phyloP scores from a whole-genome alignment of 805 yeast species.

The Hanseniaspora hatyaiensis region DNA sequence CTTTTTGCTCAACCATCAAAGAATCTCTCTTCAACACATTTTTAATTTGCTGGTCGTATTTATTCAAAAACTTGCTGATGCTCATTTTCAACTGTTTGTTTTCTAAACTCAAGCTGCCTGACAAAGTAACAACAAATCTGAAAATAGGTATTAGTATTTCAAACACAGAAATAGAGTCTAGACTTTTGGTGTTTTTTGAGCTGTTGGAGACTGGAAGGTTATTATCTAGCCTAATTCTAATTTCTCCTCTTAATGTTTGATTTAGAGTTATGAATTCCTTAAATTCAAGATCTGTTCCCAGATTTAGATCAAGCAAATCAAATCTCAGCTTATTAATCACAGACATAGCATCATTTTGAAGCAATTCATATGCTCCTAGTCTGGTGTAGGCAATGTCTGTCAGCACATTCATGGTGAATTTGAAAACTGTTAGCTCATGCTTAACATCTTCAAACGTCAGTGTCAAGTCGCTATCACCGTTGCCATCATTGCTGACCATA shows the following conservation, averaged over 20 bases:
- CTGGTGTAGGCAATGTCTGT: slow-evolving; percentile 66
- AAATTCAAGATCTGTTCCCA: slow-evolving; percentile 49
- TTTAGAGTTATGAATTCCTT: slow-evolving; percentile 25
- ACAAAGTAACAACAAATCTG: slow-evolving; percentile 3
- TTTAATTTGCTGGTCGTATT: slow-evolving; percentile 13
- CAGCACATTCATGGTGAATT: slow-evolving; percentile 56
- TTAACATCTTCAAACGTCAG: slow-evolving; percentile 44
- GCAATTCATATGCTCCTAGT: slow-evolving; percentile 61
- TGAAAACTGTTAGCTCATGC: slow-evolving; percentile 68
- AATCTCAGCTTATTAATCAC: slow-evolving; percentile 46
- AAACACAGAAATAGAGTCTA: slow-evolving; percentile 3
- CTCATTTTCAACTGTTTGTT: slow-evolving; percentile 10
- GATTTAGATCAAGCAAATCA: slow-evolving; percentile 61
- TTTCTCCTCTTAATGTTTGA: slow-evolving; percentile 6
- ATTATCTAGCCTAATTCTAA: slow-evolving; percentile 11
- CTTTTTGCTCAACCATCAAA: slow-evolving; percentile 6
- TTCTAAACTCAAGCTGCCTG: slow-evolving; percentile 7
- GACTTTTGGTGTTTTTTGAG: neutral
- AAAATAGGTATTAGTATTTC: slow-evolving; percentile 12
- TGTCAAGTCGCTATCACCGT: slow-evolving; percentile 17
- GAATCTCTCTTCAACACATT: slow-evolving; percentile 16
- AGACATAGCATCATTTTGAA: slow-evolving; percentile 63
- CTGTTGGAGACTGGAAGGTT: neutral
- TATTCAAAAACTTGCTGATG: slow-evolving; percentile 4
- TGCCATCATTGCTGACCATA: slow-evolving; percentile 22